phyloP scores from a whole-genome alignment of 495 filamentous ascomycete species.

The Penicillium steckii region DNA sequence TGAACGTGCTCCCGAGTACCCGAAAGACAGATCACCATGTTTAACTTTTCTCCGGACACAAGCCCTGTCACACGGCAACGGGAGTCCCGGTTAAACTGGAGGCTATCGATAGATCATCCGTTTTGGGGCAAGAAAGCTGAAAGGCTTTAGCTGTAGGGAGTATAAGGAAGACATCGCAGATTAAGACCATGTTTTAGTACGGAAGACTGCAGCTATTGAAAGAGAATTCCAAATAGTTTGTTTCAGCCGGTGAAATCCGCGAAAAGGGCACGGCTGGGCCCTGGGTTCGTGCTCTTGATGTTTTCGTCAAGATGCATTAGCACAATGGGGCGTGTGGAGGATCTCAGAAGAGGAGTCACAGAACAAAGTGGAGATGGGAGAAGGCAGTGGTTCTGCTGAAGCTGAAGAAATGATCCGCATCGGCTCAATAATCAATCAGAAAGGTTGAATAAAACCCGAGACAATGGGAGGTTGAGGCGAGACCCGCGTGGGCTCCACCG shows the following conservation, averaged over 20 bases:
- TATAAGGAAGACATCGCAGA: too few species aligned
- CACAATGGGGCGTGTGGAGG: conserved; percentile 8
- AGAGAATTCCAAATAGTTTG: background rate
- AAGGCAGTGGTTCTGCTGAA: background rate
- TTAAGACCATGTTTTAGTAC: background rate
- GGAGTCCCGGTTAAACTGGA: background rate
- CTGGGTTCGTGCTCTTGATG: background rate
- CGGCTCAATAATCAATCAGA: conserved; percentile 3
- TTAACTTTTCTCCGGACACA: background rate
- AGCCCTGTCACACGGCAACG: background rate
- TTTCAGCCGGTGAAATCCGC: conserved; percentile 12
- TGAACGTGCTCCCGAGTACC: conserved; percentile 12
- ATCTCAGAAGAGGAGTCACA: background rate
- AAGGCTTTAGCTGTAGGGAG: background rate
- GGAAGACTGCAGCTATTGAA: background rate
- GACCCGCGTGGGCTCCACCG: conserved; percentile 3
- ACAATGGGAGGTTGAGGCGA: conserved; percentile 4
- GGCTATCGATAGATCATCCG: conserved; percentile 1
- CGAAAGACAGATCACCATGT: conserved; percentile 1
- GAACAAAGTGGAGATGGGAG: background rate
- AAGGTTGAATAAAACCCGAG: background rate
- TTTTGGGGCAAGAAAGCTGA: background rate
- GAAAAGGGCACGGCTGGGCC: background rate
- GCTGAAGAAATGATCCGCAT: conserved; percentile 5
- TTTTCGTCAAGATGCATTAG: conserved; percentile 18